Conservation (phyloP, 2,329 filamentous ascomycete species). For the Botrytis tulipae region DNA sequence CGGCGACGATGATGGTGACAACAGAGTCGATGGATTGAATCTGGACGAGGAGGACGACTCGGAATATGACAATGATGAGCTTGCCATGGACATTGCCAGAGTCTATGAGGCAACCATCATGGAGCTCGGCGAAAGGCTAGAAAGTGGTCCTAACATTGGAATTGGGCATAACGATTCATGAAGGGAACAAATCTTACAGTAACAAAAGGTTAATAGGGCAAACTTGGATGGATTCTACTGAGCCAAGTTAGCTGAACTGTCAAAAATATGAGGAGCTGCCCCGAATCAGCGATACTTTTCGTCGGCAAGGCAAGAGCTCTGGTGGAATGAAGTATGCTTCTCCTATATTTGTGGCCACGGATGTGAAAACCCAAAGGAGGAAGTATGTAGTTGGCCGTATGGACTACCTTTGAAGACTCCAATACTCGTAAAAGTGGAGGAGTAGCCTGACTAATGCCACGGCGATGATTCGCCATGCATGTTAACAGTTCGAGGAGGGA, state of each 20-base stretch:
- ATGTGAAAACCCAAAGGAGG: background rate
- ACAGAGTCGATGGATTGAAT: slow-evolving; percentile 37
- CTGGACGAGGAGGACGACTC: slow-evolving; percentile 37
- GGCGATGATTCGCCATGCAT: background rate
- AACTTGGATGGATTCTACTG: background rate
- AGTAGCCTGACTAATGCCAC: background rate
- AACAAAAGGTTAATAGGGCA: background rate
- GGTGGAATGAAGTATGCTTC: background rate
- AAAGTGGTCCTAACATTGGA: slow-evolving; percentile 21
- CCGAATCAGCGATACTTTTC: background rate
- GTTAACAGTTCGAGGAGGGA: background rate
- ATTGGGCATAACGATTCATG: slow-evolving; percentile 11
- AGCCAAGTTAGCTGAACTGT: background rate
- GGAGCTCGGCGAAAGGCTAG: slow-evolving; percentile 67
- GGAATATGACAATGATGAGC: slow-evolving; percentile 49
- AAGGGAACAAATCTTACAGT: background rate
- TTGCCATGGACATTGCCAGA: slow-evolving; percentile 69
- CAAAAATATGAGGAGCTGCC: background rate
- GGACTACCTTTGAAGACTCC: background rate
- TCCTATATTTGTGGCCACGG: background rate
- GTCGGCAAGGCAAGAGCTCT: background rate
- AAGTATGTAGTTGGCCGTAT: background rate
- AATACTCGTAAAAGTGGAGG: background rate
- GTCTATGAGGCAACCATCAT: slow-evolving; percentile 81
- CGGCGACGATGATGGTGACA: slow-evolving; percentile 5